A percentile compares a stretch with the other conserved stretches of the same genome.
These are phyloP conservation scores for Neophaeococcomyces mojaviensis DNA, from an alignment of 2,329 filamentous ascomycete species.

Conservation along the genomic window DNA sequence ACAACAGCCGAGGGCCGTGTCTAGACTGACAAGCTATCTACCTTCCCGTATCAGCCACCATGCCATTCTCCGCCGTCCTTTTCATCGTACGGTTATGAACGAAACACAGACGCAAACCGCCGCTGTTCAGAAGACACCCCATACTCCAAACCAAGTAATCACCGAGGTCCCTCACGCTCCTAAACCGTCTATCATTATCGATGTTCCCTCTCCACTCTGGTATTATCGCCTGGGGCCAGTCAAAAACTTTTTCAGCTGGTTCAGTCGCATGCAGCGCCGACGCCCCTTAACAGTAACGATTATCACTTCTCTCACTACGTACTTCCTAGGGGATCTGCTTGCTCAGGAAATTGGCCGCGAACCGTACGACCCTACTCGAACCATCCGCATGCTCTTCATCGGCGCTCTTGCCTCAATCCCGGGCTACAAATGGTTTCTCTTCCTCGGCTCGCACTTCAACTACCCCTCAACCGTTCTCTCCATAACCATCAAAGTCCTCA, in stretches of 20 bases:
- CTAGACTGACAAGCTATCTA: background rate
- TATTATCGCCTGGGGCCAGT: constrained; percentile 23
- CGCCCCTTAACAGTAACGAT: constrained; percentile 73
- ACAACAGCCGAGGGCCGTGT: background rate
- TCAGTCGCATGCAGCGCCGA: constrained; percentile 55
- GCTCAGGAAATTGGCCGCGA: constrained; percentile 28
- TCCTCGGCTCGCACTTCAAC: constrained; percentile 75
- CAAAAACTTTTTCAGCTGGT: constrained; percentile 23
- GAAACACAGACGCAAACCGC: constrained; percentile 18
- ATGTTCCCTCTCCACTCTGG: constrained; percentile 14
- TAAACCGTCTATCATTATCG: constrained; percentile 11
- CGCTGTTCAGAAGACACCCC: constrained; percentile 17
- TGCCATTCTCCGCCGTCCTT: background rate
- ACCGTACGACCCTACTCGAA: constrained; percentile 62
- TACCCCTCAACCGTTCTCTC: constrained; percentile 65
- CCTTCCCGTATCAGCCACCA: background rate
- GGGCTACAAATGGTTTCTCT: constrained; percentile 76
- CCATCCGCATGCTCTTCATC: constrained; percentile 64
- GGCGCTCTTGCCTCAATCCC: constrained; percentile 68
- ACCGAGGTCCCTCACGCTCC: constrained; percentile 17
- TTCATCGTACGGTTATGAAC: constrained; percentile 13
- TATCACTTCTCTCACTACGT: constrained; percentile 67
- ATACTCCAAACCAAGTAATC: constrained; percentile 17
- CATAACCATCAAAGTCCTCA: constrained; percentile 64
- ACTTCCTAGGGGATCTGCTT: constrained; percentile 46